Percentiles rank a stretch among this genome's conserved stretches.
These are phyloP conservation scores for Aureobasidium sp. DNA, from an alignment of 2,329 filamentous ascomycete genomes.

Conservation along the genomic window DNA sequence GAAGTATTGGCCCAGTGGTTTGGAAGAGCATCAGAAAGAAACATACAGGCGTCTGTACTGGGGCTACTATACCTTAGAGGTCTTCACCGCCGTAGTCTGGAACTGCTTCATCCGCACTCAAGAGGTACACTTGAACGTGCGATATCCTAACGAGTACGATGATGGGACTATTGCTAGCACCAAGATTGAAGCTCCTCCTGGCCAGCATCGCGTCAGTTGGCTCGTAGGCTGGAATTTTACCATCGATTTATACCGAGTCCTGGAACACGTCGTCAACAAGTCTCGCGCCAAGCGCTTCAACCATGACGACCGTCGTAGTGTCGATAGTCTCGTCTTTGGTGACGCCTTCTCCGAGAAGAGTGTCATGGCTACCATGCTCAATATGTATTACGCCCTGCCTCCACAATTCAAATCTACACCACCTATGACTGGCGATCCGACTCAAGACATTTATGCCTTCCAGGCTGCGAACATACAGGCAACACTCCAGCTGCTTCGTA, in stretches of 20 bases:
- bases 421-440: slow-evolving; percentile 24
- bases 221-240: slow-evolving; percentile 50
- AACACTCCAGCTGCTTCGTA: slow-evolving; percentile 41
- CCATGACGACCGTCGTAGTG: slow-evolving; percentile 13
- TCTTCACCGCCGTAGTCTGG: slow-evolving; percentile 47
- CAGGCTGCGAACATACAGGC: slow-evolving; percentile 45
- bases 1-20: slow-evolving; percentile 39
- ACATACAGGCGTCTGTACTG: slow-evolving; percentile 44
- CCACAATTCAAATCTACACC: slow-evolving; percentile 22
- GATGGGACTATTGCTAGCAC: slow-evolving; percentile 36
- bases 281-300: slow-evolving; percentile 19
- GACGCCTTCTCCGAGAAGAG: slow-evolving; percentile 20
- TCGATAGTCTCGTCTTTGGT: slow-evolving; percentile 18
- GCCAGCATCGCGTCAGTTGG: slow-evolving; percentile 30
- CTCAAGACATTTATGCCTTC: slow-evolving; percentile 36
- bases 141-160: slow-evolving; percentile 39
- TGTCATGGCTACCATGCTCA: slow-evolving; percentile 22
- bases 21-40: slow-evolving; percentile 39
- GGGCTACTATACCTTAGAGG: slow-evolving; percentile 50
- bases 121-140: slow-evolving; percentile 39
- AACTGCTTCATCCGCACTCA: slow-evolving; percentile 37
- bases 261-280: slow-evolving; percentile 40
- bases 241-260: slow-evolving; percentile 47
- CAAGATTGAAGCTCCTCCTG: slow-evolving; percentile 13
- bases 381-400: slow-evolving; percentile 23